phyloP scores from a whole-genome alignment of 129 eudicot species.

The Ambrosia trifida region DNA sequence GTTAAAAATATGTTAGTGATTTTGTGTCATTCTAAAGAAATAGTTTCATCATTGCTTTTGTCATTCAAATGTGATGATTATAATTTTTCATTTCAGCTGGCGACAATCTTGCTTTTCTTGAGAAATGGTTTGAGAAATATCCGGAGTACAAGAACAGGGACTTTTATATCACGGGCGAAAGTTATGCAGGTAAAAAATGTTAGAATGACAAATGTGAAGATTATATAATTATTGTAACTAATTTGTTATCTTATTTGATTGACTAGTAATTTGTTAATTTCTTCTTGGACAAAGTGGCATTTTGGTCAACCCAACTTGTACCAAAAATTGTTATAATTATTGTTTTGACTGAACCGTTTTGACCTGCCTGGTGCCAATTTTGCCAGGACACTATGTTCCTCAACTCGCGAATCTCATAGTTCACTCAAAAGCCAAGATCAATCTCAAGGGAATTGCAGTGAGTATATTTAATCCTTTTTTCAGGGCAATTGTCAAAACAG shows the following conservation, averaged over 20 bases:
- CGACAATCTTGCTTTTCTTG: slow-evolving; percentile 70
- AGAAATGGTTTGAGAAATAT: slow-evolving; percentile 62
- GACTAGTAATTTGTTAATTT: not conserved
- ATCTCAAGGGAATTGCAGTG: slow-evolving; percentile 88
- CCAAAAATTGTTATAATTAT: not conserved
- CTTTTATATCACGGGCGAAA: slow-evolving; percentile 73
- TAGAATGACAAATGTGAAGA: not conserved
- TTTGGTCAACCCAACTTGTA: slow-evolving; percentile 5
- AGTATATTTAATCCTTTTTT: slow-evolving; percentile 33
- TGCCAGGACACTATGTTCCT: slow-evolving; percentile 91
- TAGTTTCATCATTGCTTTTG: slow-evolving; percentile 17
- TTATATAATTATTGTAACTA: not conserved
- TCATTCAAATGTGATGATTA: not conserved
- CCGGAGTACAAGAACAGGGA: slow-evolving; percentile 66
- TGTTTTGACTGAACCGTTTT: not conserved
- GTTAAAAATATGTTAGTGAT: not conserved
- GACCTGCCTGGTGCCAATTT: not conserved
- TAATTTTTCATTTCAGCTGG: slow-evolving; percentile 43
- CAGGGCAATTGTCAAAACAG: not conserved
- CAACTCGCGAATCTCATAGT: slow-evolving; percentile 71
- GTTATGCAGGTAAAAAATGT: slow-evolving; percentile 69
- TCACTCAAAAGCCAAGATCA: slow-evolving; percentile 59
- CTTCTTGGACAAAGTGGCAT: not conserved
- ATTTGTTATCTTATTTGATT: not conserved
- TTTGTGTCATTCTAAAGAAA: slow-evolving; percentile 2